phyloP scores from a whole-genome alignment of 192 early-diverging fungal genomes.

The Coemansia sp. region DNA sequence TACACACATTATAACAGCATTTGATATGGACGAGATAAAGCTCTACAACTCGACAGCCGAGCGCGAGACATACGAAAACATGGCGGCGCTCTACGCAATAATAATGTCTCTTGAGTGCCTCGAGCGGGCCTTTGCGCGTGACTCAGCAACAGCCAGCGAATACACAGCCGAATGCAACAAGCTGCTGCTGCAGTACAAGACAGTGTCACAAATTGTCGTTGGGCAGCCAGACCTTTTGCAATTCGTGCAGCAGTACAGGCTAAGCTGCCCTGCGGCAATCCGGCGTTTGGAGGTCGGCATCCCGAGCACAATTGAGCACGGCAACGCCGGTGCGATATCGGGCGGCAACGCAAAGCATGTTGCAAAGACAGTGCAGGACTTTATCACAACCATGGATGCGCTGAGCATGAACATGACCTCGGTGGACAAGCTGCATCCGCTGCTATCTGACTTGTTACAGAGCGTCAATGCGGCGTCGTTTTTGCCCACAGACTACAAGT shows the following conservation, averaged over 20 bases:
- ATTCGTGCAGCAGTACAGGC: slow-evolving; percentile 43
- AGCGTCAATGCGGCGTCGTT: slow-evolving; percentile 77
- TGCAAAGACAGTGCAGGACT: slow-evolving; percentile 75
- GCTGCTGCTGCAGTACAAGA: slow-evolving; percentile 90
- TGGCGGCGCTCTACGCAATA: slow-evolving; percentile 91
- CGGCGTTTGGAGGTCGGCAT: slow-evolving; percentile 92
- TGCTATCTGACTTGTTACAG: slow-evolving; percentile 82
- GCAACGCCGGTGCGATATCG: slow-evolving; percentile 49
- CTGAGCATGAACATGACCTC: slow-evolving; percentile 79
- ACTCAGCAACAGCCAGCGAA: slow-evolving; percentile 78
- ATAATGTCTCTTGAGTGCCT: slow-evolving; percentile 88
- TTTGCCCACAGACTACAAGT: slow-evolving; percentile 76
- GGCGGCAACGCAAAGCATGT: slow-evolving; percentile 73
- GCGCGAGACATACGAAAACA: slow-evolving; percentile 86
- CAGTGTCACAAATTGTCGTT: slow-evolving; percentile 54
- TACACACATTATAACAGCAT: not conserved
- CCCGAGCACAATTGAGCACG: slow-evolving; percentile 93
- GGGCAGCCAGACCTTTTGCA: slow-evolving; percentile 55
- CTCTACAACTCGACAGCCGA: slow-evolving; percentile 82
- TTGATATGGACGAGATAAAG: slow-evolving; percentile 62
- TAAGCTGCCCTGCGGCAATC: slow-evolving; percentile 82
- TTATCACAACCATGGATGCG: slow-evolving; percentile 91
- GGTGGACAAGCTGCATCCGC: slow-evolving; percentile 88
- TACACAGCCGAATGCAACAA: slow-evolving; percentile 89
- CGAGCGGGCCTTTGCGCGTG: slow-evolving; percentile 89